Evolutionary conservation across 176 grass and related monocot genomes (phyloP).

Genomic region (sorghum (Sorghum bicolor)): Sorghum_bicolor_NCBIv3 NC_012871.2:12463001-12463500

Average conservation of each 20-base stretch:
- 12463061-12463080: not conserved
- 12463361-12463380: not conserved
- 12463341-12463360: not conserved
- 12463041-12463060: not conserved
- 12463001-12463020: not conserved
- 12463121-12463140: not conserved
- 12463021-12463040: not conserved
- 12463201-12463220: not conserved
- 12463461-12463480: not conserved
- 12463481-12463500: not conserved
- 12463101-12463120: not conserved
- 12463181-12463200: not conserved
- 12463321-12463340: not conserved
- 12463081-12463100: not conserved
- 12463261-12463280: not conserved
- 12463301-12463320: not conserved
- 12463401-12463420: not conserved
- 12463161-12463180: not conserved
- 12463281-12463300: not conserved
- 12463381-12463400: not conserved
- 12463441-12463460: not conserved
- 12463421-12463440: not conserved
- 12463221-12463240: not conserved
- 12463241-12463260: not conserved
- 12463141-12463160: not conserved